Percentiles rank a stretch among this genome's conserved stretches.
phyloP scores from a whole-genome alignment of 139 green algal species.

The Chlamydomonas schloesseri region DNA sequence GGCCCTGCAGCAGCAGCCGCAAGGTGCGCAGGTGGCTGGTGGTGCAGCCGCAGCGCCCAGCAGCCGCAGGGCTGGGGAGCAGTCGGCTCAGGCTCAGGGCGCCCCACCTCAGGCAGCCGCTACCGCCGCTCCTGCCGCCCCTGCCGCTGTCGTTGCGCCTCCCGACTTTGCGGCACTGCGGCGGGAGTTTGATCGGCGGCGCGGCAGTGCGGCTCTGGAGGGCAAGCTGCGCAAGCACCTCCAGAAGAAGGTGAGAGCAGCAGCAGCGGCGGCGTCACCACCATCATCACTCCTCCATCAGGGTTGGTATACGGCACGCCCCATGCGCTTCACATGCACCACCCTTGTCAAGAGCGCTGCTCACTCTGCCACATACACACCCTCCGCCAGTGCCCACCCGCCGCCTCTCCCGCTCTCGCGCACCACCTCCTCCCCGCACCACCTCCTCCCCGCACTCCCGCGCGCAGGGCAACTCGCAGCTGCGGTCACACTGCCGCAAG shows the following conservation, averaged over 20 bases:
- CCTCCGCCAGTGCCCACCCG: too few species aligned
- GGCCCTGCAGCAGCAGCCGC: too few species aligned
- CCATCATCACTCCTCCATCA: not conserved
- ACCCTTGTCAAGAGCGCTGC: too few species aligned
- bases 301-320: too few species aligned
- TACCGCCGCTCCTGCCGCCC: too few species aligned
- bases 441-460: not conserved
- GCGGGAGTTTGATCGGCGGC: not conserved
- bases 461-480: conserved; percentile 19
- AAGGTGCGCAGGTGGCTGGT: too few species aligned
- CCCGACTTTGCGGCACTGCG: not conserved
- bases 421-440: not conserved
- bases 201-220: not conserved
- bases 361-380: too few species aligned
- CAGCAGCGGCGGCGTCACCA: not conserved
- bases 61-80: too few species aligned
- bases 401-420: not conserved
- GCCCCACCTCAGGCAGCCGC: not conserved
- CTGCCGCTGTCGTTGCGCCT: not conserved
- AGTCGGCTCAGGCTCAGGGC: too few species aligned
- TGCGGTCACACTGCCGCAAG: not conserved
- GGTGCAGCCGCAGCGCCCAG: too few species aligned
- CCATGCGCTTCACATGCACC: too few species aligned
- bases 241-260: not conserved
- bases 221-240: conserved; percentile 28